Base-by-base conservation (phyloP, 202 grass and related monocot genomes). In the Miscanthus sacchariflorus region DNA sequence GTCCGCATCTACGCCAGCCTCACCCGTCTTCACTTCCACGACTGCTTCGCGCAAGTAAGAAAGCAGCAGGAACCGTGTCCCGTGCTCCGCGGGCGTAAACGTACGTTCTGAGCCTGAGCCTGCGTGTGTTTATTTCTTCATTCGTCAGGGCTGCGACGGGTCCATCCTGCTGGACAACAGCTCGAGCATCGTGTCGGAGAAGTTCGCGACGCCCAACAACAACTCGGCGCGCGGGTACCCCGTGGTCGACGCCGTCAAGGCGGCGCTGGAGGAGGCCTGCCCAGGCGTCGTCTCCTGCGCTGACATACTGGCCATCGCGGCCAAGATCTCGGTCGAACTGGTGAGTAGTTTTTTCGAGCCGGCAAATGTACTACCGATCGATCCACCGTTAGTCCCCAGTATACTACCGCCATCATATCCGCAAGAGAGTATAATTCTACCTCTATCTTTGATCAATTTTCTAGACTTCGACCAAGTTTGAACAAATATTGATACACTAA, bases 221-320 rank as follows among this genome's bases (percentile, higher is more conserved):
- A 92, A 92, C 88, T 96, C 95, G 23, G 83, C 24, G 23, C 83
- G 95, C 0, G 95, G 95, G 21, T 96, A 54, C 85, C 11, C 79
- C 10, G 90, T 96, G 39, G 72, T 96, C 59, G 92, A 96, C 80
- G 73, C 30, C 58, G 83, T 89, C 72, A 94, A 96, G 87, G 81
- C 76, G 1, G 90, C 95, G 7, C 78, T 96, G 4, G 92, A 96
- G 84, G 73, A 21, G 24, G 90, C 88, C 1, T 96, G 95, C 90
- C 92, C 90, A 9, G 90, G 95, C 64, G 86, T 96, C 36, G 92
- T 96, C 64, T 96, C 95, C 59, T 96, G 95, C 87, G 88, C 95
- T n/a, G 95, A 96, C 79, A 91, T 96, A 69, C 85, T 96, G 24
- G 86, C 95, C 39, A 73, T 94, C 54, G 92, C 95, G 6, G 90